Evolutionary conservation across 2,329 filamentous ascomycete species (phyloP).

Genomic region (Venturia oleaginea): DNA sequence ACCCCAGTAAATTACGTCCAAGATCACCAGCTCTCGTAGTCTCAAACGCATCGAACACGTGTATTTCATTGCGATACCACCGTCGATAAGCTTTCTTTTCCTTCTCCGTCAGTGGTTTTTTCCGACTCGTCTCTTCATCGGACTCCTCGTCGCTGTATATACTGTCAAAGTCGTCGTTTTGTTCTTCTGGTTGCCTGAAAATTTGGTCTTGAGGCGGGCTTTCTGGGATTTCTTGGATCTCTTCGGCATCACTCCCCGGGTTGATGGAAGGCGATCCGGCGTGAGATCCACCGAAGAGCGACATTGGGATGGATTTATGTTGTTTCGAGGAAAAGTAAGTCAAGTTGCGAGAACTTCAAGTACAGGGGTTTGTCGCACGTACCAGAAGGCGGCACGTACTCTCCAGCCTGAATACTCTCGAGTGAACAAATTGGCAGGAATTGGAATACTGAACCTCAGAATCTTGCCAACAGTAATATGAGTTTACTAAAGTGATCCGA

Average conservation of each 20-base stretch:
- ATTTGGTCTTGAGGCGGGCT: background rate
- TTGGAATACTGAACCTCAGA: too few relatives aligned
- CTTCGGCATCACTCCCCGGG: background rate
- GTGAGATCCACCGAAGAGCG: background rate
- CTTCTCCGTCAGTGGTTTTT: background rate
- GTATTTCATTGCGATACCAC: background rate
- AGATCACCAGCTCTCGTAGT: background rate
- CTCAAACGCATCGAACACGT: background rate
- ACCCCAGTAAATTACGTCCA: background rate
- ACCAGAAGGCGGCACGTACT: background rate
- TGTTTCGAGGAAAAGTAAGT: background rate
- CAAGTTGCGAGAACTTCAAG: background rate
- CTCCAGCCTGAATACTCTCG: background rate
- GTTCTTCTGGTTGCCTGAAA: background rate
- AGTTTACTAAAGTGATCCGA: too few relatives aligned
- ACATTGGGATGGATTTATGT: constrained; percentile 10
- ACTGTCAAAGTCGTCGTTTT: background rate
- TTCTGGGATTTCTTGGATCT: background rate
- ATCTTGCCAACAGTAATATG: too few relatives aligned
- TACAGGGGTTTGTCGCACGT: background rate
- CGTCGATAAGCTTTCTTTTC: background rate
- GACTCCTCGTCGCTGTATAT: background rate
- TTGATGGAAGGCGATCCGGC: background rate
- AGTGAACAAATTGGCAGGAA: too few relatives aligned
- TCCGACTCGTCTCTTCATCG: background rate